Evolutionary conservation across 257 asterid genomes (phyloP), one percentile per base, ranked within the genome.

Genomic region (Capsicum baccatum): DNA sequence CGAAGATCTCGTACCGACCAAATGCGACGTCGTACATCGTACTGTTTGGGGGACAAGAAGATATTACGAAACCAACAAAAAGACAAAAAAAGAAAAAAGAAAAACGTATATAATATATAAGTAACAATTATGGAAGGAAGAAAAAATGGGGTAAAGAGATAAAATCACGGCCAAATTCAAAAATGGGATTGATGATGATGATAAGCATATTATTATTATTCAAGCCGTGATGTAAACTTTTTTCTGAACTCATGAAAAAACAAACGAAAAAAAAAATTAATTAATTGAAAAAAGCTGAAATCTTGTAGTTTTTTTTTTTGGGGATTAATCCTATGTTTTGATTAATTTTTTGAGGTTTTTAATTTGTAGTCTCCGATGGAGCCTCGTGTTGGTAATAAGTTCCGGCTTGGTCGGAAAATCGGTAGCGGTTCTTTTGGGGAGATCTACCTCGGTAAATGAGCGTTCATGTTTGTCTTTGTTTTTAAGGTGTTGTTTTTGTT

Each of bases 401-500:
- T 85, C 66, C 91, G 94, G 50, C 67, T 92, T 78, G 96, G 96
- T 26, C 87, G 94, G 84, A 92, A 92, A 87, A 92, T 92, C 73
- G 96, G 96, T 80, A 89, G 94, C 67, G 96, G 96, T 80, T 92
- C 96, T 19, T 92, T 92, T 84, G 96, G 94, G 63, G 94, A 92
- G 90, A 92, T 92, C 88, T 89, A 92, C 83, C 80, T 89, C 74
- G 82, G 64, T 78, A 78, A 26, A 14, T 54, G 21, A 78, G 54
- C 79, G 5, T 42, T 69, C 15, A 16, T 9, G 33, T 16, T 16
- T 42, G 14, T 55, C 15, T 50, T 7, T 78, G 7, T 0, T 19
- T 71, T 26, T 13, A 8, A 26, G 15, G 33, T 33, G 54, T 54
- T 1, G 0, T 8, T 21, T 52, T 8, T 35, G 3, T 12, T 26